Evolutionary conservation across 2,329 filamentous ascomycete species (phyloP), one percentile per base, ranked within the genome.

Genomic region (Laburnicola sp.): DNA sequence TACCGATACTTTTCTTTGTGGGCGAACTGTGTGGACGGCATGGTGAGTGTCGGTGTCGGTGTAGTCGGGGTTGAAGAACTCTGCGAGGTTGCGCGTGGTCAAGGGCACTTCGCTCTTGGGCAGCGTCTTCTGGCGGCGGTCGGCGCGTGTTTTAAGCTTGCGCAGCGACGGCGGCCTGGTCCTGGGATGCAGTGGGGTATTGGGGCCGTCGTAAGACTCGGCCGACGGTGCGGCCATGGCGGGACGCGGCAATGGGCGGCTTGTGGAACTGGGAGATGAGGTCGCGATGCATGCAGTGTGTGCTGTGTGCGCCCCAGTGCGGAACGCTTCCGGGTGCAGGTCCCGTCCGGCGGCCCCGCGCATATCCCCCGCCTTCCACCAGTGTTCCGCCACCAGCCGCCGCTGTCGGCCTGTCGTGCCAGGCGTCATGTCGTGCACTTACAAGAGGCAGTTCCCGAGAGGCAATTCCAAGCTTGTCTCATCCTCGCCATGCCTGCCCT

Each of bases 1-100:
- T 94, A 94, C 51, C 77, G 79, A 77, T 94, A 94, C 59, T 83
- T 86, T 69, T 88, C 86, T 34, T 80, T 77, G 52, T 81, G 78
- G 41, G 72, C 77, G 75, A 88, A 88, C 11, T 81, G 73, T 28
- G 85, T 86, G 65, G 81, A 78, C 58, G 86, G 85, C 86, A 88
- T 88, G 36, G 56, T 74, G 69, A 43, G 59, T 58, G 16, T 16
- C 16, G 16, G 16, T 16, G 51, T 64, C 58, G n/a, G 49, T 58
- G 49, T 63, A 67, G 57, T 66, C 62, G 2, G 62, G 62, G 52
- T 67, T 64, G 45, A 53, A 47, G 53, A 63, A 65, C 48, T 66
- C 51, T 40, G 63, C 61, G 21, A 68, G 58, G 54, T 66, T 68
- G 31, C 62, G 47, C 47, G 54, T 59, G 22, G 62, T 71, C 48